Evolutionary conservation across 345 rosid species (phyloP).

Genomic region (thale cress (Arabidopsis thaliana)): TAIR10.1 NC_003075.7:15623501-15624000

Average conservation of each 20-base stretch:
- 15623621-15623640: constrained; percentile 75
- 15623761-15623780: constrained; percentile 60
- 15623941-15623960: constrained; percentile 70
- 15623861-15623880: constrained; percentile 4
- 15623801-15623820: constrained; percentile 83
- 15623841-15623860: constrained; percentile 1
- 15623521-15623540: constrained; percentile 7
- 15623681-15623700: constrained; percentile 50
- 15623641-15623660: constrained; percentile 71
- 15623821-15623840: constrained; percentile 48
- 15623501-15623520: constrained; percentile 61
- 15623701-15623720: constrained; percentile 61
- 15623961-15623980: constrained; percentile 80
- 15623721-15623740: constrained; percentile 90
- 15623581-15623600: background rate
- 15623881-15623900: background rate
- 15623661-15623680: constrained; percentile 71
- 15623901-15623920: background rate
- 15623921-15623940: constrained; percentile 35
- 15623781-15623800: constrained; percentile 70
- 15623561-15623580: constrained; percentile 1
- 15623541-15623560: constrained; percentile 5
- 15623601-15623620: constrained; percentile 48
- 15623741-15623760: constrained; percentile 73
- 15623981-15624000: constrained; percentile 76